phyloP scores from a whole-genome alignment of 2,329 filamentous ascomycete species.

The Rutstroemia sp. region DNA sequence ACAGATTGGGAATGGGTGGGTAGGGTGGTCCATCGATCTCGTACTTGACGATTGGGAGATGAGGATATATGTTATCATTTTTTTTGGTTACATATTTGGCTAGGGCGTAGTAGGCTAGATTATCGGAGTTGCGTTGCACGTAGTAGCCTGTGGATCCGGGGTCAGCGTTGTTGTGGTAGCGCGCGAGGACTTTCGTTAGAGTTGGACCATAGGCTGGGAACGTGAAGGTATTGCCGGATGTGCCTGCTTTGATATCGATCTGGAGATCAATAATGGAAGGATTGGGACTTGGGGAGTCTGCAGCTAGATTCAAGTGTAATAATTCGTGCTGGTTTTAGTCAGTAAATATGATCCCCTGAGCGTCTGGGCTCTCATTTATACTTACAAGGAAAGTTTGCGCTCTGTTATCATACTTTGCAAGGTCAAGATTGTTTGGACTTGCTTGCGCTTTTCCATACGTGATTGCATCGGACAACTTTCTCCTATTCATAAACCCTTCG shows the following conservation, averaged over 20 bases:
- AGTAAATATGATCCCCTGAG: not conserved
- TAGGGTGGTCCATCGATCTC: not conserved
- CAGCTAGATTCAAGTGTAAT: not conserved
- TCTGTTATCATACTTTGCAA: not conserved
- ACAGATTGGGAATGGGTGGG: too few relatives aligned
- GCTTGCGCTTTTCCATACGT: not conserved
- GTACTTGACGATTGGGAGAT: not conserved
- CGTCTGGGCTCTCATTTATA: not conserved
- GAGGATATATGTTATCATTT: not conserved
- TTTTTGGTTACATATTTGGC: not conserved
- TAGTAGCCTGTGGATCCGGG: not conserved
- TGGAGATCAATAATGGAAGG: not conserved
- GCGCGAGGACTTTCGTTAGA: not conserved
- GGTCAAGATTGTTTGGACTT: not conserved
- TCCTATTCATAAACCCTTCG: not conserved
- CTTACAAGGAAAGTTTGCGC: not conserved
- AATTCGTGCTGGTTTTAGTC: not conserved
- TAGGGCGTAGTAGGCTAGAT: not conserved
- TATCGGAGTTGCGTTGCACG: not conserved
- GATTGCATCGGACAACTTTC: not conserved
- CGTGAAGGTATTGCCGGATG: too few relatives aligned
- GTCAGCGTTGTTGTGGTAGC: not conserved
- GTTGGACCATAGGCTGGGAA: not conserved
- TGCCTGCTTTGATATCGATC: not conserved
- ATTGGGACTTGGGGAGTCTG: not conserved